Evolutionary conservation across 2,329 filamentous ascomycete genomes (phyloP), one percentile per base, ranked within the genome.

Genomic region (Exophiala sideris): DNA sequence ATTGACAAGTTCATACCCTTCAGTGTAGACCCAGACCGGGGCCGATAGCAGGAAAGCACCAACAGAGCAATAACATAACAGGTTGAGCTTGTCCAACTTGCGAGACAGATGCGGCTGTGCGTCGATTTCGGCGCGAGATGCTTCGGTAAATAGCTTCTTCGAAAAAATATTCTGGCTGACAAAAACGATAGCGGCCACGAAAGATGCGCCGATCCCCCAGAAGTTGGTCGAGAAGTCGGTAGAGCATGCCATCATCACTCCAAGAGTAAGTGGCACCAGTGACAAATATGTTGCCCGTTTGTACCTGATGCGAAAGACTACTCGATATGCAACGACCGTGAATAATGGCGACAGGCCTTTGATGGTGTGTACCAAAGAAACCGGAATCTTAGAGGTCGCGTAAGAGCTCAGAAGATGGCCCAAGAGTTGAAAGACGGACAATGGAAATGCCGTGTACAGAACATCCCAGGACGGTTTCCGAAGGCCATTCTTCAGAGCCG

Each of bases 91-190:
- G 74, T 99, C 94, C 14, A 96, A 81, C 72, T 96, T 97, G 58
- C 85, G 84, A 40, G 84, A 81, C 51, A 81, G 80, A 10, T 78
- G 73, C 0, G 80, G 78, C 1, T 82, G 82, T 2, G 77, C 74
- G 50, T 96, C 89, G 6, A 85, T 83, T 71, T 96, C 92, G 2
- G 89, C 88, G 54, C 85, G 85, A 5, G 90, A 87, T 5, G 89
- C 90, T 68, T 96, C 91, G 70, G 96, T 99, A 78, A 99, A 99
- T 8, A 99, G 84, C 62, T 90, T 89, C 73, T 99, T 99, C 16
- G 92, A 97, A 62, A 96, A 95, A 53, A 99, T 99, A 68, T 99
- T 99, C 68, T 99, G 94, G 0, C 91, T 94, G 34, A 99, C 94
- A 67, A 99, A 99, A 61, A 97, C 87, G 52, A 97, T 77, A 6